Evolutionary conservation across 2,329 filamentous ascomycete genomes (phyloP).

Genomic region (Teratosphaeria nubilosa): DNA sequence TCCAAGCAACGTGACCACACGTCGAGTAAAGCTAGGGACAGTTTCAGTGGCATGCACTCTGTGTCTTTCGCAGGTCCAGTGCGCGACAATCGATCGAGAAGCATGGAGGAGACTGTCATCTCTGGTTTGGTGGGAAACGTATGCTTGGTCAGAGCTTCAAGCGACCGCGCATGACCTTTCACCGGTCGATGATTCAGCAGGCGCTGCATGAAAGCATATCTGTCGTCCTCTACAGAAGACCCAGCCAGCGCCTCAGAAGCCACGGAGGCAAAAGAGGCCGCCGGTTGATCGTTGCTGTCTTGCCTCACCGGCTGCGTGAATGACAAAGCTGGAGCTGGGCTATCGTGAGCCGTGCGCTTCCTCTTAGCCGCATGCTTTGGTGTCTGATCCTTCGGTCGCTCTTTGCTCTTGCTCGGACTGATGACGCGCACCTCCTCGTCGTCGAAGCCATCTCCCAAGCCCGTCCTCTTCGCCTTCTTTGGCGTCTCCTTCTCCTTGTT

Average conservation of each 20-base stretch:
- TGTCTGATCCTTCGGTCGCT: constrained; percentile 37
- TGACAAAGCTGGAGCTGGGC: constrained; percentile 47
- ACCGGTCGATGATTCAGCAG: constrained; percentile 53
- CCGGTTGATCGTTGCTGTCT: constrained; percentile 12
- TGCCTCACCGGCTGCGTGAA: constrained; percentile 18
- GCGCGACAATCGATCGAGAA: constrained; percentile 56
- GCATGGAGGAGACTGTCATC: neutral
- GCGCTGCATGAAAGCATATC: constrained; percentile 43
- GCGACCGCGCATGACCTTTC: constrained; percentile 41
- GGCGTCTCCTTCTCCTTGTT: constrained; percentile 17
- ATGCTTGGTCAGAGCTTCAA: constrained; percentile 58
- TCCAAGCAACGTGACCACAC: constrained; percentile 59
- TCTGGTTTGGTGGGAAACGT: constrained; percentile 50
- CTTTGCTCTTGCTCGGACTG: constrained; percentile 34
- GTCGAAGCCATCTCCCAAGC: constrained; percentile 62
- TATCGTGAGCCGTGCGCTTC: constrained; percentile 55
- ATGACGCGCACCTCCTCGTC: constrained; percentile 45
- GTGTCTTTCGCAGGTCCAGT: constrained; percentile 40
- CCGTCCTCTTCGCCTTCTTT: constrained; percentile 15
- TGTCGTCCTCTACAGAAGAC: constrained; percentile 6
- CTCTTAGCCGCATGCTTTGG: constrained; percentile 58
- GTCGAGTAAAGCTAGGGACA: constrained; percentile 53
- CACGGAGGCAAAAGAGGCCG: constrained; percentile 1
- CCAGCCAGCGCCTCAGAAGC: constrained; percentile 1
- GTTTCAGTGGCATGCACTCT: constrained; percentile 50